Base-by-base conservation (phyloP, 192 early-diverging fungal species). In the Irineochytrium annulatum region DNA sequence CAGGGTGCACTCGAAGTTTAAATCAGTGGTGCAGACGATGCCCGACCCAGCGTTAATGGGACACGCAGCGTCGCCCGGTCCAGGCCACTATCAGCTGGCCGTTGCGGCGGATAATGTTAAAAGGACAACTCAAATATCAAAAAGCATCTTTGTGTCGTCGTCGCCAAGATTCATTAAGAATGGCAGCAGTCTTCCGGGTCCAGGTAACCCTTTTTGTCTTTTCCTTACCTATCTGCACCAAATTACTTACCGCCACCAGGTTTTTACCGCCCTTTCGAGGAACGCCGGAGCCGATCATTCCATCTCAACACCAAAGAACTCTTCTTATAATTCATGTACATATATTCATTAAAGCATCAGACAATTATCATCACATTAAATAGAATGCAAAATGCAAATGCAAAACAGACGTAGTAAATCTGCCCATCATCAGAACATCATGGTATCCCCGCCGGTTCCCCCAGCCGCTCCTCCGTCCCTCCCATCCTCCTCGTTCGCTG, bases 11-110 rank as follows among this genome's bases (percentile, higher is more conserved):
- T 44, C 51, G 22, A 76, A 63, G 35, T 71, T 71, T 26, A 63
- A 66, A 22, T 69, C 70, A 16, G 52, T 58, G 22, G 59, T 61
- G 0, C 27, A 55, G 14, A 65, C 64, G 4, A 32, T 64, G 1
- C 69, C 71, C 4, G 66, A 68, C 28, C 54, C 45, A 8, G 45
- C 31, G 3, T 52, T 53, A 2, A 55, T 52, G 16, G 59, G 70
- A 0, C n/a, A 44, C 19, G n/a, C 52, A 11, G 60, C 41, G 16
- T 69, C 71, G 5, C 52, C 59, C 13, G 76, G 76, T 37, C 76
- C 76, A 2, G 76, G 76, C 3, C 52, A 55, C n/a, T 77, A 77
- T 69, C 51, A 77, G 19, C 35, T 71, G 4, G 65, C 68, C 19
- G n/a, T 45, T 2, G 76, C 76, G 11, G 48, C 64, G 14, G 76